Base-by-base conservation (phyloP, 2,329 filamentous ascomycete genomes). In the Metarhizium robertsii region DNA sequence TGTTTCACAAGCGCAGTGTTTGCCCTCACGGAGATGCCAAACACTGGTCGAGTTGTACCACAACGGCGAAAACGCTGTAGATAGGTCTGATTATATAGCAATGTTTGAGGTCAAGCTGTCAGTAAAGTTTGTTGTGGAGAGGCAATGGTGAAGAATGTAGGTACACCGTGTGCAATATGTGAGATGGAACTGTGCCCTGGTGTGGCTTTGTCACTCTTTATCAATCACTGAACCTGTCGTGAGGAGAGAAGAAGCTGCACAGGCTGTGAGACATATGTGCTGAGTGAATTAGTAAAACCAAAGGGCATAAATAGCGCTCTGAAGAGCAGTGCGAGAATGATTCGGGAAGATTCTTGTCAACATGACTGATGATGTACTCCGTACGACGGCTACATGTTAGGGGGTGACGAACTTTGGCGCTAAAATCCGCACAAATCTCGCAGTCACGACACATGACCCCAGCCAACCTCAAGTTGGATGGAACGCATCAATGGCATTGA, bases 381-480 rank as follows among this genome's bases (percentile, higher is more conserved):
- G n/a, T n/a, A 8, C 7, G 7, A 8, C 30, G 30, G 49, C 29
- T 11, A 4, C 42, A 46, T 40, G 50, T 53, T 53, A 43, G 30
- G 29, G 32, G 47, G n/a, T 34, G 38, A 50, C 14, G 53, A 42
- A 50, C n/a, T 52, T 51, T 55, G 60, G 58, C 58, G 57, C 62
- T 62, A 65, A 65, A 69, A 69, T 58, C 64, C 62, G 68, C 68
- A 70, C 67, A 71, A 70, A 68, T 68, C 53, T 67, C 67, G 53
- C 50, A 49, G 30, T 40, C 50, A 25, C 25, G 11, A n/a, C 50
- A 29, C 50, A 25, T 45, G 10, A 42, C 50, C 40, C 38, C 14
- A 14, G 8, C 13, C 38, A 13, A 40, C 38, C 13, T 13, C 14
- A 16, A 40, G 11, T 40, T 40, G 38, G 3, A 25, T 25, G 25